Conservation (phyloP, 192 early-diverging fungal species). For the Oehlia diaphana region DNA sequence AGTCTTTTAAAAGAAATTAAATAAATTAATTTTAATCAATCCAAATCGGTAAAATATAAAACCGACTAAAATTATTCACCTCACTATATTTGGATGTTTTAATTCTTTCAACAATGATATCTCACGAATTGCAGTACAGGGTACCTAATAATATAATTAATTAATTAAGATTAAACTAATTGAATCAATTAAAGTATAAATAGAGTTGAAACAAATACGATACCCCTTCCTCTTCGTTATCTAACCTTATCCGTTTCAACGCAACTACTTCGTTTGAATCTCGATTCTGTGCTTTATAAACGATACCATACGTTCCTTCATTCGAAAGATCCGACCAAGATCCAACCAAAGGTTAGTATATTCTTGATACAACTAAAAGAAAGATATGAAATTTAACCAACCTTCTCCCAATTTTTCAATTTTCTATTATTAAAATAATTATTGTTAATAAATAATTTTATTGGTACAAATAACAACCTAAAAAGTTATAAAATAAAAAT, state of each 20-base stretch:
- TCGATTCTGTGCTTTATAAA: constrained; percentile 98
- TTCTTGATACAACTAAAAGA: not conserved
- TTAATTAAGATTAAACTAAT: not conserved
- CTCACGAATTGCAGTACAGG: constrained; percentile 83
- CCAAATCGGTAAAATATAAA: not conserved
- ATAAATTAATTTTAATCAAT: not conserved
- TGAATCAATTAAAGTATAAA: not conserved
- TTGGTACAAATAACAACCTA: not conserved
- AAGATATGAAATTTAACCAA: constrained; percentile 11
- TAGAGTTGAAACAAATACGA: not conserved
- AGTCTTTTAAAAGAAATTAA: constrained; percentile 48
- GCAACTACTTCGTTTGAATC: constrained; percentile 97
- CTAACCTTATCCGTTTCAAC: constrained; percentile 88
- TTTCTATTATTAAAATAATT: constrained; percentile 60
- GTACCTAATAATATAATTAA: constrained; percentile 52
- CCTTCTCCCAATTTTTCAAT: constrained; percentile 98
- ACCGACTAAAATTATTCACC: constrained; percentile 42
- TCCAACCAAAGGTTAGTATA: not conserved
- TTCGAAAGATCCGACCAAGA: not conserved
- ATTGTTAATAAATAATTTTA: no score
- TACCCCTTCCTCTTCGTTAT: constrained; percentile 90
- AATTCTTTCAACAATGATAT: constrained; percentile 87
- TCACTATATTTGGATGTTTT: constrained; percentile 81
- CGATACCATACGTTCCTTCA: constrained; percentile 93
- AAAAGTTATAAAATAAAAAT: not conserved